Evolutionary conservation across 208 protist species (phyloP), one percentile per base, ranked within the genome.

Genomic region (Crithidia thermophila): DNA sequence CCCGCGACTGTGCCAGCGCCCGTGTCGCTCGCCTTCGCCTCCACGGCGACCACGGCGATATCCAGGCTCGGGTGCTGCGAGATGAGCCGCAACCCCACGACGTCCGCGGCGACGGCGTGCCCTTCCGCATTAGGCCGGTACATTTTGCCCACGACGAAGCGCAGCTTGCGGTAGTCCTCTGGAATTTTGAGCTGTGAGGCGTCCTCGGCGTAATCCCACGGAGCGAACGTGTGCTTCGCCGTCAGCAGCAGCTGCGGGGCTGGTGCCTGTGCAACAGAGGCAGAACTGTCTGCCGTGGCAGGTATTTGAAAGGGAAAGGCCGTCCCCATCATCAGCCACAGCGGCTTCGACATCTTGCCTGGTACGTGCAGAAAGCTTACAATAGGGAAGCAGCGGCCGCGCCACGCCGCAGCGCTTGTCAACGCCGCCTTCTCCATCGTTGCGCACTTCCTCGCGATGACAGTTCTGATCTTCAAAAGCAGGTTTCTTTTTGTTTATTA

Each of bases 291-390:
- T n/a, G n/a, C n/a, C n/a, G n/a, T n/a, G n/a, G n/a, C n/a, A n/a
- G 21, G 39, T 20, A 34, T 39, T 49, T 45, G 45, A 36, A 81
- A 66, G 28, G 75, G 74, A 59, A 90, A 91, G 27, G 85, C 85
- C 0, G 88, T 91, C 33, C 88, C 88, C 81, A 92, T 90, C 88
- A 94, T 94, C 23, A 94, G 72, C 86, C 88, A 94, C 57, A 90
- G 50, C 25, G 88, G 88, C 67, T 77, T 66, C 7, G 83, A 84
- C 82, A 94, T 94, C 50, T 89, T 89, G 3, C 84, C 85, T n/a
- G 88, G 88, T 4, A 94, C 84, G 47, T 94, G 82, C 28, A 94
- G 46, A 52, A 91, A 94, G 68, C 80, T 91, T 21, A 94, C 83
- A 11, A 94, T 72, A 25, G 88, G 84, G 60, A 90, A 74, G 40